phyloP scores from a whole-genome alignment of 306 rosid genomes.

The Prunus salicina region DNA sequence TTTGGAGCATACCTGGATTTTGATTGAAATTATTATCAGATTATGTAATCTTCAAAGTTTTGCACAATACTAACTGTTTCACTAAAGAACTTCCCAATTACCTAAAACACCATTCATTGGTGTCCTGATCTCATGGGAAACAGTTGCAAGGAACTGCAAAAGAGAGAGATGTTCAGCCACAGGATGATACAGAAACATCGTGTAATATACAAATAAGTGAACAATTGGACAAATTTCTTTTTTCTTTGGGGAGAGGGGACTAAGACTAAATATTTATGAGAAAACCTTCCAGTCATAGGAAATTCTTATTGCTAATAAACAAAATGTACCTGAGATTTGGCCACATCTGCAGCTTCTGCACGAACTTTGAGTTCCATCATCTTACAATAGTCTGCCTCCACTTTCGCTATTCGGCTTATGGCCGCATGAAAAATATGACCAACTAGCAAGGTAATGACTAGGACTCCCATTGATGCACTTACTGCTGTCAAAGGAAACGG shows the following conservation, averaged over 20 bases:
- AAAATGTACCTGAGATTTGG: constrained; percentile 78
- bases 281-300: constrained; percentile 9
- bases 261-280: constrained; percentile 5
- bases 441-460: constrained; percentile 77
- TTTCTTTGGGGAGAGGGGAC: background rate
- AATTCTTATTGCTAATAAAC: constrained; percentile 10
- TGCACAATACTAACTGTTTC: constrained; percentile 13
- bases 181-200: background rate
- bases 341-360: constrained; percentile 99
- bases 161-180: constrained; percentile 23
- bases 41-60: constrained; percentile 15
- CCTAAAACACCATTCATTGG: constrained; percentile 99
- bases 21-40: constrained; percentile 17
- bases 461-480: constrained; percentile 53
- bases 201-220: background rate
- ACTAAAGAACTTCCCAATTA: constrained; percentile 26
- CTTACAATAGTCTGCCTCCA: constrained; percentile 65
- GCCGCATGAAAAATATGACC: constrained; percentile 84
- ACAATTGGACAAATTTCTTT: constrained; percentile 2
- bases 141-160: constrained; percentile 92
- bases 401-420: constrained; percentile 71
- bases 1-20: constrained; percentile 88
- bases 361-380: constrained; percentile 69
- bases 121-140: constrained; percentile 98
- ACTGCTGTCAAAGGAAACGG: constrained; percentile 77